Base-by-base conservation (phyloP, 2,329 filamentous ascomycete genomes). In the Leptosphaerulina australis region DNA sequence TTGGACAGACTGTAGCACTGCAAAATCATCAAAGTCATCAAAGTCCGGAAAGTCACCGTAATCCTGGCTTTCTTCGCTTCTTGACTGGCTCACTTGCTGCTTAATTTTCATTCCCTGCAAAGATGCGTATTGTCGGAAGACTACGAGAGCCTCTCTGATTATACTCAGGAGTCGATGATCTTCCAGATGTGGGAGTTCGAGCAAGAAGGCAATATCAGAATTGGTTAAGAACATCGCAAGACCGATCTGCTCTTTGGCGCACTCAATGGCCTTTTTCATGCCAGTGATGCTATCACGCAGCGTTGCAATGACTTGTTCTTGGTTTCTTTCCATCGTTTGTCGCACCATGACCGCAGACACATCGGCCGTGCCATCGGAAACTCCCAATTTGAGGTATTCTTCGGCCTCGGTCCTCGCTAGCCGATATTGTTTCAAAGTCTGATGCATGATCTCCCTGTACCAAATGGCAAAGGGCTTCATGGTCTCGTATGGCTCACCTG, bases 1-100 rank as follows among this genome's bases (percentile, higher is more conserved):
- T 20, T 45, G 29, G 11, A 47, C 25, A 10, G 36, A 1, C 21
- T 41, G 30, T 15, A 28, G 8, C 14, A 38, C 20, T 21, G 71
- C 62, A 6, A 69, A 58, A 31, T 74, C 64, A 24, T 72, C 69
- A 5, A 70, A 62, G 29, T 80, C 78, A 48, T 82, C 78, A 39
- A 85, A 72, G 15, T 76, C 82, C 17, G 77, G 73, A 72, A 79
- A 83, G 51, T 84, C 82, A 22, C 83, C 83, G 60, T 84, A 86
- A 36, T 86, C 83, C 63, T 87, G 84, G 55, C 83, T 86, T 44
- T 87, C 84, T 43, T 86, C 83, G 45, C 76, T 81, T 10, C 43
- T 56, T 15, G 57, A 44, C 31, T 75, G 71, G 20, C 74, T 63
- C 11, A 50, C 44, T n/a, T 65, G 43, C n/a, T 55, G 70, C 56